A percentile compares a stretch with the other conserved stretches of the same genome.
Conservation (phyloP, 2,329 filamentous ascomycete genomes). For the Cercospora beticola region DNA sequence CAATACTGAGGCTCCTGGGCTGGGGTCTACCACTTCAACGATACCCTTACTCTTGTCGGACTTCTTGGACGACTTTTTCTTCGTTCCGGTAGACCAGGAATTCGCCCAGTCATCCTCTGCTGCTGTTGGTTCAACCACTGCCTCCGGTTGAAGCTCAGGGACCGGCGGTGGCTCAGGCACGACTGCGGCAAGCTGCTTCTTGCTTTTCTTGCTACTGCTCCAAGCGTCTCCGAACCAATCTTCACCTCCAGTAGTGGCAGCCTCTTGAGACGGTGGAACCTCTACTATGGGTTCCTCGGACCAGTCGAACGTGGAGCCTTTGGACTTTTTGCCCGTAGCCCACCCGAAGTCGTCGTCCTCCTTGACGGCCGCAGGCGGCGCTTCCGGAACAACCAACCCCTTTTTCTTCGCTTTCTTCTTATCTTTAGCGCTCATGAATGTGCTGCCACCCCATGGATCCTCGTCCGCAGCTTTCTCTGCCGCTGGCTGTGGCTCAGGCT, state of each 20-base stretch:
- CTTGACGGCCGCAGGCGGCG: constrained; percentile 26
- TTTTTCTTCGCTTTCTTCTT: constrained; percentile 53
- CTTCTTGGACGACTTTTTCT: constrained; percentile 53
- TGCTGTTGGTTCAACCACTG: constrained; percentile 51
- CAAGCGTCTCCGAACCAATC: constrained; percentile 59
- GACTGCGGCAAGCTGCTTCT: constrained; percentile 37
- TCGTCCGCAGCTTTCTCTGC: constrained; percentile 42
- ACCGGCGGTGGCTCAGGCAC: constrained; percentile 23
- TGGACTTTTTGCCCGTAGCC: constrained; percentile 34
- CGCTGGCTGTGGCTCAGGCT: constrained; percentile 40
- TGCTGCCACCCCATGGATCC: constrained; percentile 35
- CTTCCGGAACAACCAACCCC: constrained; percentile 38
- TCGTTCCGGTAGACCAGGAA: constrained; percentile 58
- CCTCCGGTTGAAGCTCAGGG: constrained; percentile 41
- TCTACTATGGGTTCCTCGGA: constrained; percentile 30
- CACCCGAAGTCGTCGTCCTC: constrained; percentile 23
- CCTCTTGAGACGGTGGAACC: constrained; percentile 25
- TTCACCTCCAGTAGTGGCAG: constrained; percentile 40
- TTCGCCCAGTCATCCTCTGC: constrained; percentile 51
- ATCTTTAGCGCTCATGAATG: constrained; percentile 41
- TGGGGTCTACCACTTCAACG: constrained; percentile 39
- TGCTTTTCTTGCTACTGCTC: constrained; percentile 53
- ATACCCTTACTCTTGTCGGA: constrained; percentile 45
- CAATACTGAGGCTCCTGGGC: constrained; percentile 40
- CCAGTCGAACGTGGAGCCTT: constrained; percentile 39